Evolutionary conservation across 371 early-diverging fungal genomes (phyloP), one percentile per base, ranked within the genome.

Genomic region (Mortierella sp.): DNA sequence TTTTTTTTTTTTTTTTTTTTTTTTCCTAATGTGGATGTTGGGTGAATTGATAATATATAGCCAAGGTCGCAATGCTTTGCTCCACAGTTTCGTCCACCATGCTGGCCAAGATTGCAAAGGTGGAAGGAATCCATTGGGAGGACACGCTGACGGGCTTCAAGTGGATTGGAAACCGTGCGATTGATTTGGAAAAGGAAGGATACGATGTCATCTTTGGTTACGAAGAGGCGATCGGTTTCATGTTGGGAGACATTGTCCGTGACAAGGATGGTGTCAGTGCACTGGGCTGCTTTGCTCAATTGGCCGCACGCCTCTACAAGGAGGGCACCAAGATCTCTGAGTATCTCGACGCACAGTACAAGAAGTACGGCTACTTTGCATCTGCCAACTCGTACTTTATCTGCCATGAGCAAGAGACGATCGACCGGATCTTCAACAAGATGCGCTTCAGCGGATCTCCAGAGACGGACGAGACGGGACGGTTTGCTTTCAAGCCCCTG

Each of bases 61-160:
- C 83, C 16, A 85, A 87, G 65, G 80, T 93, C 29, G 94, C 93
- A 4, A 91, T 97, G 91, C 85, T 94, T n/a, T 94, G 94, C 66
- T 94, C 93, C 68, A 91, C 96, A 0, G 97, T 97, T 2, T 96
- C 95, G 1, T 95, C 95, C 30, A 92, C 91, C 62, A 93, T 98
- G 89, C 85, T 97, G 57, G 84, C 85, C 55, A 86, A 85, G 48
- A 89, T 97, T 86, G 94, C 93, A 0, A 82, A 86, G 56, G 83
- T 81, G 1, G 94, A 95, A 68, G 95, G 96, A 4, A 90, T 96
- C 72, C 83, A 83, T 57, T 95, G 94, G 82, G 93, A 92, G 66
- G 97, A 97, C 73, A 94, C 97, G 4, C 82, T 97, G 62, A 98
- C 98, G 28, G 98, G 98, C 11, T 98, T 98, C 87, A 98, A 98